Evolutionary conservation across 2,329 filamentous ascomycete species (phyloP), one percentile per base, ranked within the genome.

Genomic region (Diaporthe australafricana): DNA sequence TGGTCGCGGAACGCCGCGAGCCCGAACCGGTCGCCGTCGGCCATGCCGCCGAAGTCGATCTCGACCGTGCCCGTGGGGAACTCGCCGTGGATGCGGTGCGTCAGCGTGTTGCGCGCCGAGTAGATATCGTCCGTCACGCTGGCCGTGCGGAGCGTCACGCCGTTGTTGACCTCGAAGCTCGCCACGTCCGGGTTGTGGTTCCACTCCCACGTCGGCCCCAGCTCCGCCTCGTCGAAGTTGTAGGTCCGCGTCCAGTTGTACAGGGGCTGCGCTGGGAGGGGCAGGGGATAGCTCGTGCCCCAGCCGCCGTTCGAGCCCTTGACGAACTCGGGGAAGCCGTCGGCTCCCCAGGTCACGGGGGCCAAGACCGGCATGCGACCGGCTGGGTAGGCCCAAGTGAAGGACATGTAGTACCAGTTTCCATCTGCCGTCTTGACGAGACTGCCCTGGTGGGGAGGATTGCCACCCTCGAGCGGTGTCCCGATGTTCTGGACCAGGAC

Each of bases 351-450:
- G 0, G 78, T 84, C 1, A 91, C 77, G 0, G 88, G 88, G 0
- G 89, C 88, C 3, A 89, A 79, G 1, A 90, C 87, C 0, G 89
- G 89, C 14, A 90, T 84, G 27, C 88, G 84, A 0, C 89, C 89
- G 5, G 83, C 85, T 0, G 89, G 89, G 72, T 89, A 91, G 0
- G 84, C 82, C 77, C 87, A 86, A 5, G 85, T 80, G 77, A 91
- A 91, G 0, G 87, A 84, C 78, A 90, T 86, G 74, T 87, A 91
- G 76, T 88, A 90, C 88, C 89, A 91, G 16, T 86, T 80, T 0
- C 86, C 87, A 16, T 83, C 77, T 0, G 83, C 82, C 0, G 87
- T 88, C 67, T 87, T 80, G 5, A 91, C 83, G 2, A 91, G 79
- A 25, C 87, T 85, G 1, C 89, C 89, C 76, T 91, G 89, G 74